Evolutionary conservation across 1,139 yeast genomes (phyloP), one percentile per base, ranked within the genome.

Genomic region (Yamadazyma dushanensis): DNA sequence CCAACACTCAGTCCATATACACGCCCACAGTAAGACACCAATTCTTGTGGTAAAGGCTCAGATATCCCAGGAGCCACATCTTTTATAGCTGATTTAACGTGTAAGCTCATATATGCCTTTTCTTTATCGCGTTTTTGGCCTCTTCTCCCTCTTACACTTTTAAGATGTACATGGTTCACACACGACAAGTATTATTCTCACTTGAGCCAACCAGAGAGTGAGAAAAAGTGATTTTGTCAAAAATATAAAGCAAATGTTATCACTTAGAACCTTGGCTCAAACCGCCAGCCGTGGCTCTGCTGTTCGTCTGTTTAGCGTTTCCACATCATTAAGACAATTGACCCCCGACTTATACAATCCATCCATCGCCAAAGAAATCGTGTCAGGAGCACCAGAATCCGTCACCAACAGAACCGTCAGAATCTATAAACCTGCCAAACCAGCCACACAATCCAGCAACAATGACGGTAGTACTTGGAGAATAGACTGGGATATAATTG

Each of bases 301-400:
- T 14, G 28, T 35, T 5, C 65, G 68, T 41, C 37, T 47, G 15
- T 54, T 63, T 32, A 38, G 60, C 21, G 39, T 44, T 14, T 38
- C 54, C 21, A 31, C 50, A 10, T 30, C 35, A 11, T 26, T 39
- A 29, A 31, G 44, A 32, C 51, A 50, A 40, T 46, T 43, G 37
- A 40, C 51, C 38, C 53, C 54, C 38, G 47, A 49, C 49, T 40
- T 56, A 46, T 42, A 54, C 54, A 35, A 47, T 36, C 47, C 55
- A 37, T 47, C 50, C 32, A 44, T 48, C 34, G 64, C 64, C 37
- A 81, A 79, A 48, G 90, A 85, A 58, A 50, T 80, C 31, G 67
- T 83, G 34, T 78, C 86, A 36, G 95, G 95, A n/a, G 95, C 95
- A 3, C 95, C 95, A 33, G 89, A 79, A 40, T 63, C 83, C 41